Evolutionary conservation across 1,284 basidiomycete genomes (phyloP).

Genomic region (Fomitiporia mediterranea): DNA sequence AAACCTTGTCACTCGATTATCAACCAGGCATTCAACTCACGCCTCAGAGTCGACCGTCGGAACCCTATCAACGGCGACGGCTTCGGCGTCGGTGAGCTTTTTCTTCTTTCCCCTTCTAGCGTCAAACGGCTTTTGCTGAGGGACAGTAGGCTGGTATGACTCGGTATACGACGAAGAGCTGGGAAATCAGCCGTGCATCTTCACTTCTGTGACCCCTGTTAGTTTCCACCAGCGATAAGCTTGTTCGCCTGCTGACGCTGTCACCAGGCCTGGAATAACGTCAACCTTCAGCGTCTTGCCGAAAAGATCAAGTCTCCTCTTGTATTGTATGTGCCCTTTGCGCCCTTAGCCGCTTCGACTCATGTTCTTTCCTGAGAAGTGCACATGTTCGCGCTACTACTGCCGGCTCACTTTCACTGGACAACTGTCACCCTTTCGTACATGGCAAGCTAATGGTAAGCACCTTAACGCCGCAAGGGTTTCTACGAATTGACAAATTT

Average conservation of each 20-base stretch:
- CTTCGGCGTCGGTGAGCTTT: slow-evolving; percentile 84
- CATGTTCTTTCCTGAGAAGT: slow-evolving; percentile 35
- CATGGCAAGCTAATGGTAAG: slow-evolving; percentile 84
- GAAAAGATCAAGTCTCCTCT: slow-evolving; percentile 94
- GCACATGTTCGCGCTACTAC: slow-evolving; percentile 90
- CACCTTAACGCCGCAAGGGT: not conserved
- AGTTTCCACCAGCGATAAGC: slow-evolving; percentile 24
- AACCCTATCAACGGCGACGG: slow-evolving; percentile 94
- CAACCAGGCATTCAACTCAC: slow-evolving; percentile 91
- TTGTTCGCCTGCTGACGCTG: slow-evolving; percentile 10
- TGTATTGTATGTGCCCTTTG: slow-evolving; percentile 66
- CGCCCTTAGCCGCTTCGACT: slow-evolving; percentile 5
- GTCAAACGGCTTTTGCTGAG: not conserved
- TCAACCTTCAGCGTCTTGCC: slow-evolving; percentile 82
- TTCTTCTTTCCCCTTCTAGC: not conserved
- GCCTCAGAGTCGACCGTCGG: slow-evolving; percentile 74
- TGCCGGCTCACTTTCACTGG: slow-evolving; percentile 79
- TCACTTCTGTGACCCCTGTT: slow-evolving; percentile 93
- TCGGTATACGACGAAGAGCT: slow-evolving; percentile 74
- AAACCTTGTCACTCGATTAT: slow-evolving; percentile 94
- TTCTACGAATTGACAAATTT: slow-evolving; percentile 9
- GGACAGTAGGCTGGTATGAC: slow-evolving; percentile 76
- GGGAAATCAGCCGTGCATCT: slow-evolving; percentile 87
- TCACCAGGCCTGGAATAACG: slow-evolving; percentile 87
- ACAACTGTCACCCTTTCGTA: slow-evolving; percentile 92